phyloP scores from a whole-genome alignment of 2,329 filamentous ascomycete genomes.

The Tolypocladium tropicale region DNA sequence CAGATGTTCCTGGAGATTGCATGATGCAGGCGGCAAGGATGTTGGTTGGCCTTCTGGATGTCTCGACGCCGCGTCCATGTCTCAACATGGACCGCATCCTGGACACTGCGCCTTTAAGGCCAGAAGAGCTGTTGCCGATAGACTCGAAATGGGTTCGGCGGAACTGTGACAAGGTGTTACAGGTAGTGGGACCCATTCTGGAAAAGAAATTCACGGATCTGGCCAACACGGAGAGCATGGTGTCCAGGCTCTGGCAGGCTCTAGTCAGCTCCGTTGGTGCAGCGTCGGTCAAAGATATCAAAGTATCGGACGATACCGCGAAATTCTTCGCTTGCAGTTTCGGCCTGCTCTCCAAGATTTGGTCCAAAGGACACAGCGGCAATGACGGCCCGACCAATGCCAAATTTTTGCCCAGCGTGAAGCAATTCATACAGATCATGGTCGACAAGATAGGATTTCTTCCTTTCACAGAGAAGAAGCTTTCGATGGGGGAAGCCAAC shows the following conservation, averaged over 20 bases:
- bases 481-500: constrained; percentile 40
- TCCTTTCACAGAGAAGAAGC: constrained; percentile 52
- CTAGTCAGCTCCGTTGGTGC: constrained; percentile 53
- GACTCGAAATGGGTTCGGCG: constrained; percentile 82
- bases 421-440: constrained; percentile 37
- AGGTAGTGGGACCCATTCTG: constrained; percentile 48
- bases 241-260: constrained; percentile 47
- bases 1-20: constrained; percentile 35
- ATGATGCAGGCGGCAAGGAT: constrained; percentile 53
- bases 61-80: constrained; percentile 41
- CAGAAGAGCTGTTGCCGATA: constrained; percentile 71
- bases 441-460: constrained; percentile 43
- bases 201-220: constrained; percentile 53
- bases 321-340: constrained; percentile 66
- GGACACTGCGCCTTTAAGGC: constrained; percentile 44
- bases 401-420: constrained; percentile 45
- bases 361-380: constrained; percentile 33
- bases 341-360: constrained; percentile 58
- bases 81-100: constrained; percentile 70
- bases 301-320: constrained; percentile 73
- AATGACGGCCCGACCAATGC: constrained; percentile 33
- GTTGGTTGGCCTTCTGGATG: constrained; percentile 60
- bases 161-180: constrained; percentile 55
- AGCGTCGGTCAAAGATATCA: constrained; percentile 77
- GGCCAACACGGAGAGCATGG: constrained; percentile 44